These are phyloP conservation scores for Hymenoscyphus salicellus DNA, from an alignment of 2,329 filamentous ascomycete species.

Conservation along the genomic window DNA sequence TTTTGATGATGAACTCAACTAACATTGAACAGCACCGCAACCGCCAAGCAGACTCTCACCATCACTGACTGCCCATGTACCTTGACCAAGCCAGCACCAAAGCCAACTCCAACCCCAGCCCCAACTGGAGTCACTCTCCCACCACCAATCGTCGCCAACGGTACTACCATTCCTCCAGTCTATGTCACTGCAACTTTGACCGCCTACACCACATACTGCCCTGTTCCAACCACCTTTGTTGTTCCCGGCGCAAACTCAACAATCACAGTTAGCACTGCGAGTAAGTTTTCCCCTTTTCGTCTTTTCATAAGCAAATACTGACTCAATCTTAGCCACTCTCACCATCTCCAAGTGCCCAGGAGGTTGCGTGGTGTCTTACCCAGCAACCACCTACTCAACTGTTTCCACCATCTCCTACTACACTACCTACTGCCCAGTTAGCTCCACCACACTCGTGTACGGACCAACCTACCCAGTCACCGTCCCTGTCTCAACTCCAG, in stretches of 20 bases:
- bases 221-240: conserved; percentile 17
- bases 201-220: conserved; percentile 22
- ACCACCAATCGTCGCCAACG: not conserved
- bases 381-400: conserved; percentile 16
- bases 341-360: conserved; percentile 17
- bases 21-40: conserved; percentile 53
- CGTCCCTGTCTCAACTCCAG: conserved; percentile 41
- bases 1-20: conserved; percentile 17
- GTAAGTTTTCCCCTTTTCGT: no score
- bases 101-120: not conserved
- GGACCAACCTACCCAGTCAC: conserved; percentile 38
- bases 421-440: conserved; percentile 39
- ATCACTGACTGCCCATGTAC: conserved; percentile 44
- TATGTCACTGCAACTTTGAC: conserved; percentile 7
- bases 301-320: no score
- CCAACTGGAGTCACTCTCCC: conserved; percentile 2
- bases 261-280: conserved; percentile 15
- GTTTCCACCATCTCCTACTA: conserved; percentile 11
- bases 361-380: conserved; percentile 14
- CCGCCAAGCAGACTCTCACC: conserved; percentile 51
- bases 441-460: conserved; percentile 44
- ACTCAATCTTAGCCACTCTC: conserved; percentile 4
- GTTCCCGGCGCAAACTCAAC: conserved; percentile 18
- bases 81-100: conserved; percentile 6
- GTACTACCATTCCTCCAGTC: conserved; percentile 1